These are phyloP conservation scores for Stenogyne calaminthoides DNA, from an alignment of 305 asterid genomes.

Conservation along the genomic window DNA sequence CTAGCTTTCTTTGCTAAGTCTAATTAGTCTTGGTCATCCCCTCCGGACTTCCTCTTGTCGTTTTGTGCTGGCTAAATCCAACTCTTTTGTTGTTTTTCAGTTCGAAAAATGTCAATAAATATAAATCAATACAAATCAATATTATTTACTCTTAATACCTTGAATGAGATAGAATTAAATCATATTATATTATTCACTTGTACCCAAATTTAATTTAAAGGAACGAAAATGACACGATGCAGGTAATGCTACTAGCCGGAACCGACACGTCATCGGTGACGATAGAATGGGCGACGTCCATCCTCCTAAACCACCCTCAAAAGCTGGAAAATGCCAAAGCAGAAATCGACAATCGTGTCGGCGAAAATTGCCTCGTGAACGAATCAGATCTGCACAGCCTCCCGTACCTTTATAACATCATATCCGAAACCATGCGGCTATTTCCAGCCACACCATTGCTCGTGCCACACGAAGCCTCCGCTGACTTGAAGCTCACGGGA, in stretches of 20 bases:
- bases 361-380: conserved; percentile 30
- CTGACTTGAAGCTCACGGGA: conserved; percentile 41
- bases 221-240: neutral
- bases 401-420: conserved; percentile 39
- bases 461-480: conserved; percentile 45
- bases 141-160: too few species aligned
- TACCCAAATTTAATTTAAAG: too few species aligned
- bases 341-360: conserved; percentile 36
- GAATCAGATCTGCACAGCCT: conserved; percentile 45
- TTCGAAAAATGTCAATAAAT: too few species aligned
- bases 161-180: too few species aligned
- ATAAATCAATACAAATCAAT: too few species aligned
- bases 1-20: too few species aligned
- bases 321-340: conserved; percentile 38
- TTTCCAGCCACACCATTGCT: conserved; percentile 47
- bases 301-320: conserved; percentile 45
- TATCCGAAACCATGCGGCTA: conserved; percentile 40
- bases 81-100: too few species aligned
- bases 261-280: conserved; percentile 49
- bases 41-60: too few species aligned
- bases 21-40: too few species aligned
- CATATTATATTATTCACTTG: too few species aligned
- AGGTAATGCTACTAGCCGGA: conserved; percentile 48
- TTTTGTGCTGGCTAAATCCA: too few species aligned
- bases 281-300: conserved; percentile 53